Evolutionary conservation across 2,329 filamentous ascomycete genomes (phyloP), one percentile per base, ranked within the genome.

Genomic region (Colletotrichum spinosum): DNA sequence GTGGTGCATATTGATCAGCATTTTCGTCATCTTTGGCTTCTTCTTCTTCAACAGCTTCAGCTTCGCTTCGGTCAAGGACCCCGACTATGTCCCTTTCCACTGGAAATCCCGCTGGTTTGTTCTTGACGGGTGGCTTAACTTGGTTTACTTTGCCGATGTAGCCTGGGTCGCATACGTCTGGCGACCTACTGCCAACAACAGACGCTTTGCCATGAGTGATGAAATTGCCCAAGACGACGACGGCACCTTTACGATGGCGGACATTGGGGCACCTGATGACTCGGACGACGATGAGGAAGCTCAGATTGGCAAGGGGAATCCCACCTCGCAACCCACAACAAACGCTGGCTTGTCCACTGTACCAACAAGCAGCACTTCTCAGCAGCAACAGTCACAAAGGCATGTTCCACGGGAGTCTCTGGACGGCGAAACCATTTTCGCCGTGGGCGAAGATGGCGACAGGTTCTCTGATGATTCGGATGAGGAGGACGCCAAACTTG

Each of bases 101-200:
- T 99, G 96, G 96, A 95, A 97, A 81, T 94, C 92, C 5, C 85
- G 96, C 66, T 99, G 96, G 96, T 99, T 99, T 74, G 88, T 99
- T 50, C 86, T 99, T 17, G 96, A 99, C 74, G 96, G 96, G 60
- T 99, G 96, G 96, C 84, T 98, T 55, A 98, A 98, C 77, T 80
- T 99, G 59, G 95, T 99, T 13, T 99, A 98, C 79, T 88, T 99
- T 69, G 92, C 92, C 65, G 95, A 99, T 73, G 93, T 99, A 34
- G 90, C 89, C 59, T 97, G 95, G 79, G 88, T 99, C 69, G 94
- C 96, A 25, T 99, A 98, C 77, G 85, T 99, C 57, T 99, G 96
- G 96, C 87, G 96, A 52, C 96, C 96, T 7, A 98, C 95, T 25
- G 94, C 92, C 56, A 98, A 99, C 80, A 99, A 99, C 81, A 88